phyloP scores from a whole-genome alignment of 257 asterid genomes.

The Solanum appendiculatum region DNA sequence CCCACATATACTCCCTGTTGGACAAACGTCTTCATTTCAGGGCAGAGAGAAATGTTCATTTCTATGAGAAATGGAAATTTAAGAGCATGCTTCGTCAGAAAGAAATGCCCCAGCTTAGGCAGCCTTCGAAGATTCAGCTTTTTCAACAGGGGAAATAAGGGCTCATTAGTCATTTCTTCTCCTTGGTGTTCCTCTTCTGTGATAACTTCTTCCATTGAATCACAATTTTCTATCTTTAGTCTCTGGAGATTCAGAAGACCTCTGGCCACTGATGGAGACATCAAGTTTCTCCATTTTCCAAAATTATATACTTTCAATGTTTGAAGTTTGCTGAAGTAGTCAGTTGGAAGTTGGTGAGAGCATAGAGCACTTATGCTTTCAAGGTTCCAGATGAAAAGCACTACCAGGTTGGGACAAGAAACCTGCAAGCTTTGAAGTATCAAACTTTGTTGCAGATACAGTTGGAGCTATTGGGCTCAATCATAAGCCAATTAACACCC shows the following conservation, averaged over 20 bases:
- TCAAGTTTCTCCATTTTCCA: not conserved
- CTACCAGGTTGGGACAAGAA: not conserved
- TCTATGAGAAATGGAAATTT: not conserved
- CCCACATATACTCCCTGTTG: not conserved
- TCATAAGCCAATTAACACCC: no score
- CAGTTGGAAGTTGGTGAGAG: not conserved
- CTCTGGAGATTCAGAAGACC: not conserved
- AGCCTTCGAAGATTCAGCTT: rapidly evolving
- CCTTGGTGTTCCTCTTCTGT: not conserved
- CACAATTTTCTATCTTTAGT: rapidly evolving
- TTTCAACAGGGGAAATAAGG: not conserved
- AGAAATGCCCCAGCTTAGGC: not conserved
- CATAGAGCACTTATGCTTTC: not conserved
- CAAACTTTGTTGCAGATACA: no score
- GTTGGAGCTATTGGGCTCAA: no score
- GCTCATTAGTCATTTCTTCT: not conserved
- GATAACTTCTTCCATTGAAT: not conserved
- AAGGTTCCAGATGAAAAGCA: not conserved
- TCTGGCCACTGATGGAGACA: not conserved
- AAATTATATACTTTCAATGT: rapidly evolving
- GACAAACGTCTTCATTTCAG: no score
- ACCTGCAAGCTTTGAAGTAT: not conserved
- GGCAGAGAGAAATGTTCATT: no score
- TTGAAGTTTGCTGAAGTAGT: not conserved
- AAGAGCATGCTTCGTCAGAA: not conserved